These are phyloP conservation scores for Globisporangium heterothallicum DNA, from an alignment of 352 stramenopile species.

Conservation along the genomic window DNA sequence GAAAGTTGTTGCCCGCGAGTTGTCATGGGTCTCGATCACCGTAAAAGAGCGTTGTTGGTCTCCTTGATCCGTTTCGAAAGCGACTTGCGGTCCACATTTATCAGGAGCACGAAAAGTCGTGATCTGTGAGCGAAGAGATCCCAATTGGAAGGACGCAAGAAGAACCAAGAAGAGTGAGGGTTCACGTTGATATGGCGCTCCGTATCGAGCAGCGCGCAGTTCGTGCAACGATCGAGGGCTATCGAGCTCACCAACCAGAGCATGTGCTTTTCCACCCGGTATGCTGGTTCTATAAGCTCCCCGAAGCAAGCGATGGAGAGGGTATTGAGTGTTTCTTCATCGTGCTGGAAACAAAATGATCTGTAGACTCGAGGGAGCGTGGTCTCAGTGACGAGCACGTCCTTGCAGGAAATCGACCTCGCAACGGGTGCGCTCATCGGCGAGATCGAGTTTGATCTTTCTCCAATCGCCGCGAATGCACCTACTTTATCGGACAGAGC, in stretches of 20 bases:
- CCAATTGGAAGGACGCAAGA: no score
- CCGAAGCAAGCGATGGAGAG: no score
- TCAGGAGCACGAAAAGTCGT: constrained; percentile 1
- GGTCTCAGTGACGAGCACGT: constrained; percentile 49
- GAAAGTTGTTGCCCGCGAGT: no score
- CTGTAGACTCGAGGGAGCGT: constrained; percentile 34
- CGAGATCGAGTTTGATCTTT: constrained; percentile 63
- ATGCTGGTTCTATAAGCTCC: neutral
- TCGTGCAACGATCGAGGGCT: constrained; percentile 5
- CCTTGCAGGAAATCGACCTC: constrained; percentile 60
- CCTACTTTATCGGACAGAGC: constrained; percentile 4
- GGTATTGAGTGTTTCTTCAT: neutral
- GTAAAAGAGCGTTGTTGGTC: no score
- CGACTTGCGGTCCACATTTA: constrained; percentile 2
- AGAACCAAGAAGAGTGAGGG: neutral
- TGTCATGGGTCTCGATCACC: no score
- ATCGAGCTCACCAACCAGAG: constrained; percentile 11
- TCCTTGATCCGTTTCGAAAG: no score
- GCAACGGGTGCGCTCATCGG: constrained; percentile 43
- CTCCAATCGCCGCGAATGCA: constrained; percentile 12
- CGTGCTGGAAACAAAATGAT: no score
- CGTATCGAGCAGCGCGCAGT: constrained; percentile 2
- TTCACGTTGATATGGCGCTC: neutral
- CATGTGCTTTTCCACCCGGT: constrained; percentile 17
- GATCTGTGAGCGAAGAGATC: neutral